Percentiles rank a stretch among this genome's conserved stretches.
These are phyloP conservation scores for Moesziomyces sp. DNA, from an alignment of 1,284 basidiomycete genomes.

Conservation along the genomic window DNA sequence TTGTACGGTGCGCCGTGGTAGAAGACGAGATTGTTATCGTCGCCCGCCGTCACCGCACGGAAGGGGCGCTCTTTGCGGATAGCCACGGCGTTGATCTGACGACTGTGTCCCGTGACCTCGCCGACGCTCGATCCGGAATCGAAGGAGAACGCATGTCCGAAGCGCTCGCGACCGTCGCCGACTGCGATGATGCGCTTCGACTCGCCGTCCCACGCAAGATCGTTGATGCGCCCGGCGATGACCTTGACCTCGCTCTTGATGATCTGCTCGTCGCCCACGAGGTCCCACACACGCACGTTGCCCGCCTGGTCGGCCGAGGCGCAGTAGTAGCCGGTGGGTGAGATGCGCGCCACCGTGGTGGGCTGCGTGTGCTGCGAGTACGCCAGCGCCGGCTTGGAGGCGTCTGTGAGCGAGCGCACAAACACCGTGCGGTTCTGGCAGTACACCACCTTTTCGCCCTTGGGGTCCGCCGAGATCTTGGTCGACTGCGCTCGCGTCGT, in stretches of 20 bases:
- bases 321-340: constrained; percentile 93
- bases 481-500: constrained; percentile 76
- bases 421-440: constrained; percentile 83
- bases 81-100: constrained; percentile 92
- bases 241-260: constrained; percentile 79
- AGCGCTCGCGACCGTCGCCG: constrained; percentile 91
- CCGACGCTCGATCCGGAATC: constrained; percentile 83
- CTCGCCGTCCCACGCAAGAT: constrained; percentile 95
- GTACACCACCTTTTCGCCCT: constrained; percentile 81
- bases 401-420: constrained; percentile 69
- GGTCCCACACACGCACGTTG: constrained; percentile 86
- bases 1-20: constrained; percentile 77
- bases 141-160: constrained; percentile 68
- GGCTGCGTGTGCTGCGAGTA: constrained; percentile 86
- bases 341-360: constrained; percentile 88
- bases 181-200: constrained; percentile 90
- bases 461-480: constrained; percentile 78
- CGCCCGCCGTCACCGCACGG: constrained; percentile 75
- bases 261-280: constrained; percentile 83
- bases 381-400: constrained; percentile 64
- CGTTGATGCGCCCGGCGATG: constrained; percentile 85
- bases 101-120: constrained; percentile 92
- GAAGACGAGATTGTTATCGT: constrained; percentile 84
- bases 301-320: constrained; percentile 74
- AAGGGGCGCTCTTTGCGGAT: constrained; percentile 90